Percentiles rank a stretch among this genome's conserved stretches.
These are phyloP conservation scores for Przewalskia tangutica DNA, from an alignment of 257 asterid species.

Conservation along the genomic window DNA sequence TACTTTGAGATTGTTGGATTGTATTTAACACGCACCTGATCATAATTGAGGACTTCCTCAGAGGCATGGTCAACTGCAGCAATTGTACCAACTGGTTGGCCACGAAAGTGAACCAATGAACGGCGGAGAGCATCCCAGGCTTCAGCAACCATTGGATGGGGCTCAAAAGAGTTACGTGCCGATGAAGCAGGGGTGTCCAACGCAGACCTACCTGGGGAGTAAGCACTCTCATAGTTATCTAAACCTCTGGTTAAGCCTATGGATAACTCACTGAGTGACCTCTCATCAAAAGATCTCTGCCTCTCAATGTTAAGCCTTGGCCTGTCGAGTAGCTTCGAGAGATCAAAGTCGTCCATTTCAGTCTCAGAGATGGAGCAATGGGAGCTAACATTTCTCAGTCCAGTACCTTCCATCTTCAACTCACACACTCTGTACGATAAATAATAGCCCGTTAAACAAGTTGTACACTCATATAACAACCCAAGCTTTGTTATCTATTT, in stretches of 20 bases:
- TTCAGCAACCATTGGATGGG: slow-evolving; percentile 75
- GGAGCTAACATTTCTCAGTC: slow-evolving; percentile 50
- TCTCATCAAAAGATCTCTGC: slow-evolving; percentile 66
- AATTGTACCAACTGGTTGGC: slow-evolving; percentile 77
- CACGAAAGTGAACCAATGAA: slow-evolving; percentile 56
- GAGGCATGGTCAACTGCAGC: slow-evolving; percentile 81
- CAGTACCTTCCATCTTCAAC: slow-evolving; percentile 31
- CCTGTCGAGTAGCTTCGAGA: slow-evolving; percentile 53
- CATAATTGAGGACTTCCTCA: slow-evolving; percentile 76
- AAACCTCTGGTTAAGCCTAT: slow-evolving; percentile 43
- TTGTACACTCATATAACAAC: neutral
- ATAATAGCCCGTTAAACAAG: slow-evolving; percentile 13
- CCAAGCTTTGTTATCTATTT: neutral
- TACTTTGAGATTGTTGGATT: neutral
- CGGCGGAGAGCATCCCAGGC: slow-evolving; percentile 79
- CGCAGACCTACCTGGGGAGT: slow-evolving; percentile 61
- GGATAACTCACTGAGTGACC: slow-evolving; percentile 67
- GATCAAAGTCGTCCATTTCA: slow-evolving; percentile 41
- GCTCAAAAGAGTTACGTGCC: slow-evolving; percentile 57
- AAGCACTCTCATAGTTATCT: slow-evolving; percentile 38
- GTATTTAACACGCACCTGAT: slow-evolving; percentile 38
- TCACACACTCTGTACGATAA: slow-evolving; percentile 10
- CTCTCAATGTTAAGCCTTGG: slow-evolving; percentile 56
- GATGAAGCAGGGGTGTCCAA: slow-evolving; percentile 51
- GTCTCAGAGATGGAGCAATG: slow-evolving; percentile 48